A percentile compares a stretch with the other conserved stretches of the same genome.
Conservation (phyloP, 768 basidiomycete species). For the Leccinum incarnatum region DNA sequence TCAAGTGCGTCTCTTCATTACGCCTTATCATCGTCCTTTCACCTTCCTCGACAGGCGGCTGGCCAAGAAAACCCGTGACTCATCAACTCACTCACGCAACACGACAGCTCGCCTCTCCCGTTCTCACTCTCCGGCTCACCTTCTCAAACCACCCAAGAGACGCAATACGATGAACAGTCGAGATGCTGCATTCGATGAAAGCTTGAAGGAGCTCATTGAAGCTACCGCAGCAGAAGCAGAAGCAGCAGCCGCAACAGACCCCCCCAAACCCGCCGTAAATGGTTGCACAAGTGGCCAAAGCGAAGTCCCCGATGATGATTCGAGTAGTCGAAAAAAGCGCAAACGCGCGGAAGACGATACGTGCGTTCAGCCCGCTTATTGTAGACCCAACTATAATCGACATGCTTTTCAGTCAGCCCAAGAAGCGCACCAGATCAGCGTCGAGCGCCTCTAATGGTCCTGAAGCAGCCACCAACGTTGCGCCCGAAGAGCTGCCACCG, state of each 20-base stretch:
- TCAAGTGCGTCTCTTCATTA: slow-evolving; percentile 57
- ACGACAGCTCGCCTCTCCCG: slow-evolving; percentile 64
- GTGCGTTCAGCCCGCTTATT: slow-evolving; percentile 40
- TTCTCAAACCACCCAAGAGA: slow-evolving; percentile 74
- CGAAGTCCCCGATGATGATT: slow-evolving; percentile 51
- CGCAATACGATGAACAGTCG: slow-evolving; percentile 98
- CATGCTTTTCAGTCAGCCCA: slow-evolving; percentile 39
- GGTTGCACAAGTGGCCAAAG: slow-evolving; percentile 41
- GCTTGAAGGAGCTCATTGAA: slow-evolving; percentile 72
- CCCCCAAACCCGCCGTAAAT: slow-evolving; percentile 31
- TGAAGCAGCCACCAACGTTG: slow-evolving; percentile 37
- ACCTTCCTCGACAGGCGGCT: slow-evolving; percentile 48
- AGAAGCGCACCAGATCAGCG: slow-evolving; percentile 76
- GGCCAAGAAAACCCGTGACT: slow-evolving; percentile 59
- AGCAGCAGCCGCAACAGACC: slow-evolving; percentile 53
- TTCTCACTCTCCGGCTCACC: slow-evolving; percentile 64
- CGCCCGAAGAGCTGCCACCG: slow-evolving; percentile 40
- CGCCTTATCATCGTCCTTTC: slow-evolving; percentile 18
- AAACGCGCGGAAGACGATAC: slow-evolving; percentile 72
- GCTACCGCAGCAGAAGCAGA: slow-evolving; percentile 72
- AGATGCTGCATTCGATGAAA: slow-evolving; percentile 92
- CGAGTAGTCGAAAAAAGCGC: slow-evolving; percentile 59
- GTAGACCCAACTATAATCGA: slow-evolving; percentile 9
- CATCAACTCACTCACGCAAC: slow-evolving; percentile 62
- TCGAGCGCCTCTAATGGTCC: slow-evolving; percentile 66